These are phyloP conservation scores for Paramecium biaurelia DNA, from an alignment of 73 alveolate genomes.

Conservation along the genomic window DNA sequence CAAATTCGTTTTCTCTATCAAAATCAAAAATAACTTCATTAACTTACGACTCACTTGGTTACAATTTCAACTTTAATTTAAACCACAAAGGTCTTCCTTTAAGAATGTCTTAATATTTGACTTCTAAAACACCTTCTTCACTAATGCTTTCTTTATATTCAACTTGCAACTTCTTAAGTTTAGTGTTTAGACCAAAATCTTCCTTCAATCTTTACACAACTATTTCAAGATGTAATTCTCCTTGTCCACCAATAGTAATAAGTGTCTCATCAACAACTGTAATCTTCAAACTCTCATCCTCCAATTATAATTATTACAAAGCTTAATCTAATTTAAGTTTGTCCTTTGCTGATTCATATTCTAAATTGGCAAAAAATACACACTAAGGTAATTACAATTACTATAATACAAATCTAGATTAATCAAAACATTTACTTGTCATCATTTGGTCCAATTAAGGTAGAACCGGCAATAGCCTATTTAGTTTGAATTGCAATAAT, in stretches of 20 bases:
- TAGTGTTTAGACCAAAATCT: conserved; percentile 75
- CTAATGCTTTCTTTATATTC: conserved; percentile 80
- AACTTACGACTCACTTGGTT: conserved; percentile 30
- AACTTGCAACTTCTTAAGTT: conserved; percentile 82
- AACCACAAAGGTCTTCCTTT: conserved; percentile 60
- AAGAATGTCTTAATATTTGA: conserved; percentile 32
- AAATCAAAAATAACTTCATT: conserved; percentile 57
- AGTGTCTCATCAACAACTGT: conserved; percentile 76
- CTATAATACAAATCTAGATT: conserved; percentile 58
- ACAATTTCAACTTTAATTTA: not conserved
- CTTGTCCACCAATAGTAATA: conserved; percentile 78
- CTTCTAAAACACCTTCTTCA: not conserved
- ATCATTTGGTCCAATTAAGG: not conserved
- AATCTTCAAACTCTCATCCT: conserved; percentile 79
- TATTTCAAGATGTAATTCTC: conserved; percentile 87
- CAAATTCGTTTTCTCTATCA: conserved; percentile 59
- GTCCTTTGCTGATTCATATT: conserved; percentile 71
- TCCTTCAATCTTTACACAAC: conserved; percentile 65
- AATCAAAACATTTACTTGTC: not conserved
- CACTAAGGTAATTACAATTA: conserved; percentile 88
- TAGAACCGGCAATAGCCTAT: not conserved
- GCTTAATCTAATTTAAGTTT: conserved; percentile 69
- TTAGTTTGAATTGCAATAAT: conserved; percentile 83
- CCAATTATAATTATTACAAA: conserved; percentile 69
- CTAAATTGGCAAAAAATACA: conserved; percentile 86